A percentile compares a stretch with the other conserved stretches of the same genome.
Evolutionary conservation across 768 basidiomycete genomes (phyloP).

Genomic region (Tylopilus sp.): DNA sequence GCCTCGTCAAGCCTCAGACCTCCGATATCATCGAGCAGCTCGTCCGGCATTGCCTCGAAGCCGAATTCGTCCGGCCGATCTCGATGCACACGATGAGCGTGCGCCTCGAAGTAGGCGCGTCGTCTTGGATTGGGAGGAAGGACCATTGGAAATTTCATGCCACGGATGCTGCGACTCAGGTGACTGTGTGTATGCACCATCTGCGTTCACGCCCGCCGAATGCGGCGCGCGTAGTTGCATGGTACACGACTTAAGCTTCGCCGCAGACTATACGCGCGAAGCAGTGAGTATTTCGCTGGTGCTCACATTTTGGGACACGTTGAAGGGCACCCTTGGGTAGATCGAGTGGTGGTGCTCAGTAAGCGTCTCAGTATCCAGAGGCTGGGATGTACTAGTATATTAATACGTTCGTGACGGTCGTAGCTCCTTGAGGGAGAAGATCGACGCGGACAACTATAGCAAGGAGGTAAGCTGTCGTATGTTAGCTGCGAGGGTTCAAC

Average conservation of each 20-base stretch:
- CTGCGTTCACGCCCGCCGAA: too few relatives aligned
- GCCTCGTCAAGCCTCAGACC: conserved; percentile 76
- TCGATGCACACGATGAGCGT: conserved; percentile 62
- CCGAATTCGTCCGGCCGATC: conserved; percentile 75
- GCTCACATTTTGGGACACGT: conserved; percentile 77
- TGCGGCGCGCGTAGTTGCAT: too few relatives aligned
- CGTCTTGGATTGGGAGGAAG: conserved; percentile 78
- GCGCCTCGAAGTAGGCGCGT: conserved; percentile 66
- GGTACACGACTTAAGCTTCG: conserved; percentile 38
- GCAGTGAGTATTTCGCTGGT: conserved; percentile 89
- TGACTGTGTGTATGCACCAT: conserved; percentile 15
- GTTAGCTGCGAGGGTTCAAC: not conserved
- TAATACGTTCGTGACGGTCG: not conserved
- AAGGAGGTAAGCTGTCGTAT: conserved; percentile 51
- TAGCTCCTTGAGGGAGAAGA: not conserved
- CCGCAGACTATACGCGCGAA: conserved; percentile 73
- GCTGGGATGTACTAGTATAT: too few relatives aligned
- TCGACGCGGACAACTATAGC: conserved; percentile 57
- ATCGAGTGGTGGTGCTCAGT: conserved; percentile 91
- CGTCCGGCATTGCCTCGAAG: conserved; percentile 61
- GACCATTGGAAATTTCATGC: conserved; percentile 89
- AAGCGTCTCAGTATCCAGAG: too few relatives aligned
- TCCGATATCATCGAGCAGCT: conserved; percentile 64
- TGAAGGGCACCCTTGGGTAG: conserved; percentile 77
- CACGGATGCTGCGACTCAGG: conserved; percentile 74